Evolutionary conservation across 306 rosid genomes (phyloP).

Genomic region (Rosa chinensis): DNA sequence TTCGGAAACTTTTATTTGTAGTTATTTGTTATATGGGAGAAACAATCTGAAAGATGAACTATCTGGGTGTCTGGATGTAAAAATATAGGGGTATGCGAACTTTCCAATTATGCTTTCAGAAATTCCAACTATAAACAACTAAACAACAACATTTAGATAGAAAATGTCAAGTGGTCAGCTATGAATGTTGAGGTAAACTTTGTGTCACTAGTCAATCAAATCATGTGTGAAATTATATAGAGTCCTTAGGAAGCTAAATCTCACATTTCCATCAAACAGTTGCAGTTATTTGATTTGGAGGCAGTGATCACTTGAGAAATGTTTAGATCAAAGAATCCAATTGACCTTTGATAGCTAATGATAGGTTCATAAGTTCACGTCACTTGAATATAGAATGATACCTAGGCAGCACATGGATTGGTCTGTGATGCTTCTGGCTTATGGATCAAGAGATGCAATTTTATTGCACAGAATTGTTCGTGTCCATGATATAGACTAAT

Average conservation of each 20-base stretch:
- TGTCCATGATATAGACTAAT: not conserved
- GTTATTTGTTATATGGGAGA: not conserved
- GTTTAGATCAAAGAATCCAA: not conserved
- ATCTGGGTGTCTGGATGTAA: not conserved
- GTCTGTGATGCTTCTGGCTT: not conserved
- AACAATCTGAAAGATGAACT: not conserved
- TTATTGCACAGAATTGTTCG: not conserved
- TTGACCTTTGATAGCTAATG: not conserved
- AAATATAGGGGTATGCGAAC: not conserved
- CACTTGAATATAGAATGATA: not conserved
- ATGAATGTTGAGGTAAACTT: not conserved
- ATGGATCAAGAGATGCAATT: not conserved
- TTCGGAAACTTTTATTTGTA: not conserved
- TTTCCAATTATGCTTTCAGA: not conserved
- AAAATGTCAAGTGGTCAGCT: not conserved
- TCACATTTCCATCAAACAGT: not conserved
- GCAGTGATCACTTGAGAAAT: not conserved
- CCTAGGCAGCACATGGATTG: not conserved
- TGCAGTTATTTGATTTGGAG: not conserved
- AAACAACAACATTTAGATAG: not conserved
- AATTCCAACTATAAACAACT: not conserved
- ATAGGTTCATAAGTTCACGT: not conserved
- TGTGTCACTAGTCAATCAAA: not conserved
- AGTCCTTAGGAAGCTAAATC: not conserved
- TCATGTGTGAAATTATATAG: not conserved